Evolutionary conservation across 768 basidiomycete species (phyloP), one percentile per base, ranked within the genome.

Genomic region (Lentinula guzmanii): DNA sequence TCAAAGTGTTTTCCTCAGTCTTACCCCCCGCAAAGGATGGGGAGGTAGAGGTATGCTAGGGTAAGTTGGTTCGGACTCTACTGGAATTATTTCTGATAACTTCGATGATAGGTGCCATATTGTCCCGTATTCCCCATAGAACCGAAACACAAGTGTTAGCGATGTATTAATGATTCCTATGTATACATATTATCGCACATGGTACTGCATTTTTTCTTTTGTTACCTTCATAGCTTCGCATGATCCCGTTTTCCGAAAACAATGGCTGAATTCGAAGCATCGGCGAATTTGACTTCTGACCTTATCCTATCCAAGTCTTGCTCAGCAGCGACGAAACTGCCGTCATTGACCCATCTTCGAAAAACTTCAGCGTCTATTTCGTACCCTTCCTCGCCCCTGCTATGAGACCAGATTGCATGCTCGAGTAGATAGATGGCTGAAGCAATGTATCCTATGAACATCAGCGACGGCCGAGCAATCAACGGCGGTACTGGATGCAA

Each of bases 31-130:
- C 54, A 83, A 79, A 61, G 87, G 87, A 6, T 97, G 94, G 94
- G 93, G 92, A 63, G 94, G 94, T 9, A 78, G 91, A 62, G 94
- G 94, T 8, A 77, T 89, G 70, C 75, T 97, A 46, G 94, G 94
- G 89, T 92, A 64, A 67, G 85, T 71, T 16, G 50, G 21, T 48
- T 9, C 1, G 11, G 4, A 37, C 34, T n/a, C 21, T 46, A 7
- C 2, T 52, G 13, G 42, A 41, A 52, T 59, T 41, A 35, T 28
- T 39, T 37, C 52, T 62, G 65, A 61, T 54, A 48, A 35, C 62
- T 31, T 51, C 28, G 33, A 21, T 18, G 61, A 16, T 61, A 87
- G 86, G 42, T 88, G 86, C 65, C 86, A 86, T 68, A 84, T 88
- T 46, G 76, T 86, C 21, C 85, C 85, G 5, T 81, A 79, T 67